A percentile compares a stretch with the other conserved stretches of the same genome.
Evolutionary conservation across 768 basidiomycete genomes (phyloP).

Genomic region (Naematelia encephala): DNA sequence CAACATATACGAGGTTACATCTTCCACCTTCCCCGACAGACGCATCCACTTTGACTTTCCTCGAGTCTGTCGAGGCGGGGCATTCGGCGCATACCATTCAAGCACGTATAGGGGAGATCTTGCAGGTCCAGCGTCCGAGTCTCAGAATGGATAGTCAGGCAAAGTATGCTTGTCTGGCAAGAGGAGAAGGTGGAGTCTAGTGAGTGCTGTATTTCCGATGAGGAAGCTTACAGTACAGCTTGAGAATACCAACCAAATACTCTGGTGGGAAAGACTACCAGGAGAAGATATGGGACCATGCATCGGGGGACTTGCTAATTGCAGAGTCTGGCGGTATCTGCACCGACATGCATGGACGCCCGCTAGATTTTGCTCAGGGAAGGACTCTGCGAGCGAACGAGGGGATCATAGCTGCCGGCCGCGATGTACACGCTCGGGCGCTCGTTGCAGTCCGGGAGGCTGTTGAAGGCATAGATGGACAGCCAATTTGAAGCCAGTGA

Average conservation of each 20-base stretch:
- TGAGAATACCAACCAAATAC: constrained; percentile 52
- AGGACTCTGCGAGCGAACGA: constrained; percentile 79
- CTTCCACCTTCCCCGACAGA: constrained; percentile 52
- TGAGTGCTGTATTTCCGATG: constrained; percentile 57
- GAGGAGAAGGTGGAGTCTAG: constrained; percentile 70
- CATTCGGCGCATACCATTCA: constrained; percentile 89
- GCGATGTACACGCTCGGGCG: constrained; percentile 65
- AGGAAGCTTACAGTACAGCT: constrained; percentile 53
- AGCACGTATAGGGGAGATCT: constrained; percentile 63
- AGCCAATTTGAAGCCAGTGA: not conserved
- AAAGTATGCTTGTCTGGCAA: constrained; percentile 80
- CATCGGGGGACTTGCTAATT: constrained; percentile 76
- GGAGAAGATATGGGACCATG: constrained; percentile 99
- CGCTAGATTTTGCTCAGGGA: constrained; percentile 81
- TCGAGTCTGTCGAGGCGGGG: constrained; percentile 88
- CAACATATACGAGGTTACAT: constrained; percentile 57
- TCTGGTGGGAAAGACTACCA: constrained; percentile 61
- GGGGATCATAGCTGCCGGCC: constrained; percentile 79
- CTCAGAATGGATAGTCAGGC: constrained; percentile 94
- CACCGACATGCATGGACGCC: constrained; percentile 72
- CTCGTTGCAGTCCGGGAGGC: constrained; percentile 72
- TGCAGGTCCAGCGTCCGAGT: constrained; percentile 65
- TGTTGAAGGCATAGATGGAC: constrained; percentile 24
- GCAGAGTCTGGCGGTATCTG: constrained; percentile 87
- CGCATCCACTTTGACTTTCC: constrained; percentile 60